phyloP scores from a whole-genome alignment of 176 grass and related monocot genomes.

The Urochloa ruziziensis region DNA sequence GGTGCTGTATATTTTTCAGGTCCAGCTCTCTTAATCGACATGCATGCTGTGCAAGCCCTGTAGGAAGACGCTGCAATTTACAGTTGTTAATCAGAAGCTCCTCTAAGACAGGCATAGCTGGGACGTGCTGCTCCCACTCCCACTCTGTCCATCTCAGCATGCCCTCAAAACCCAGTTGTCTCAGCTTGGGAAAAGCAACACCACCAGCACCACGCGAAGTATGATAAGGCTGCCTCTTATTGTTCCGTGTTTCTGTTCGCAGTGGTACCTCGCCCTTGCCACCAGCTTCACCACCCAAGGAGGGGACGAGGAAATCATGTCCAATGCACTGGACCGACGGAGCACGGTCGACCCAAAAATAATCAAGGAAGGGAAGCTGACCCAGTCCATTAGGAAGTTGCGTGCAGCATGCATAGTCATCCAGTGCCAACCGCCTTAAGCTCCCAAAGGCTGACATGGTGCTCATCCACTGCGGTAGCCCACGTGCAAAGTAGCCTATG shows the following conservation, averaged over 20 bases:
- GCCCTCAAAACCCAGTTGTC: not conserved
- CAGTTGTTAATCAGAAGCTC: not conserved
- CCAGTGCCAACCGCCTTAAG: not conserved
- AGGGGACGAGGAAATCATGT: not conserved
- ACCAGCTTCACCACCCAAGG: not conserved
- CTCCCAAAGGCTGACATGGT: not conserved
- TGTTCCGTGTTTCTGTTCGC: not conserved
- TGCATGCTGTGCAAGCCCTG: not conserved
- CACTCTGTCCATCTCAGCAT: slow-evolving; percentile 16
- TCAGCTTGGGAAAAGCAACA: slow-evolving; percentile 20
- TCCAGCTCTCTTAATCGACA: not conserved
- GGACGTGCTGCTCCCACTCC: slow-evolving; percentile 3
- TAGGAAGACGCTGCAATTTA: slow-evolving; percentile 4
- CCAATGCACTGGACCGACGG: not conserved
- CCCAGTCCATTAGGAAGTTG: slow-evolving; percentile 16
- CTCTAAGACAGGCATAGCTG: not conserved
- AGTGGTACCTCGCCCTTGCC: not conserved
- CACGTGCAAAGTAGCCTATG: slow-evolving; percentile 13
- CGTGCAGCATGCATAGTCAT: not conserved
- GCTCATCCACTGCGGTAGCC: slow-evolving; percentile 27
- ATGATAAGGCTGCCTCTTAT: not conserved
- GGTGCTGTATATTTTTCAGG: not conserved
- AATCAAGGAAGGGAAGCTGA: slow-evolving; percentile 17
- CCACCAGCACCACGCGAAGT: too few relatives aligned
- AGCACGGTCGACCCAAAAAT: not conserved